phyloP scores from a whole-genome alignment of 2,329 filamentous ascomycete species.

The Fusarium musae region DNA sequence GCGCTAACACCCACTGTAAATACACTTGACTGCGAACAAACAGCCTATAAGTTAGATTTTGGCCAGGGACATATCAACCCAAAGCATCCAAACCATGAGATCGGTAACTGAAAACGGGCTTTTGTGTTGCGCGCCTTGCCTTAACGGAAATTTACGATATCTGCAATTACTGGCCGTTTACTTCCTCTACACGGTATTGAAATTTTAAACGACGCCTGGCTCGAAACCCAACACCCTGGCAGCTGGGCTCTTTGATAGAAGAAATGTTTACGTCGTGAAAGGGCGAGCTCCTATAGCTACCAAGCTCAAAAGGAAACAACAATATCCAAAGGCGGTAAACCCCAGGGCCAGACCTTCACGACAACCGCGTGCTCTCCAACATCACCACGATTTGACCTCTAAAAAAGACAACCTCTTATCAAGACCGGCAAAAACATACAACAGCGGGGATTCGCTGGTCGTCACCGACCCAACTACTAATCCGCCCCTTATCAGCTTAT shows the following conservation, averaged over 20 bases:
- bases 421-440: background rate
- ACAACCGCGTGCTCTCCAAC: fast-evolving
- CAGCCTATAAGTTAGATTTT: background rate
- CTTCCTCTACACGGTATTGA: fast-evolving
- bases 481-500: background rate
- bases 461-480: constrained; percentile 1
- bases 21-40: background rate
- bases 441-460: constrained; percentile 2
- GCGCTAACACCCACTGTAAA: background rate
- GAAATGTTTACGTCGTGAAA: background rate
- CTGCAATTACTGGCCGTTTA: no score
- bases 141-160: background rate
- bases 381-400: background rate
- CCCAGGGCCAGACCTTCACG: no score
- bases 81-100: background rate
- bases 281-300: no score
- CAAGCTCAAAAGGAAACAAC: fast-evolving
- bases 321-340: fast-evolving
- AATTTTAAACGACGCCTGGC: fast-evolving
- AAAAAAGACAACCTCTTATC: background rate
- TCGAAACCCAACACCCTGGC: background rate
- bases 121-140: background rate
- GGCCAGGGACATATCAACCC: background rate
- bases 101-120: background rate
- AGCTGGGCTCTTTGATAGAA: background rate